Evolutionary conservation across 2,329 filamentous ascomycete species (phyloP).

Genomic region (Cladosporium sp.): DNA sequence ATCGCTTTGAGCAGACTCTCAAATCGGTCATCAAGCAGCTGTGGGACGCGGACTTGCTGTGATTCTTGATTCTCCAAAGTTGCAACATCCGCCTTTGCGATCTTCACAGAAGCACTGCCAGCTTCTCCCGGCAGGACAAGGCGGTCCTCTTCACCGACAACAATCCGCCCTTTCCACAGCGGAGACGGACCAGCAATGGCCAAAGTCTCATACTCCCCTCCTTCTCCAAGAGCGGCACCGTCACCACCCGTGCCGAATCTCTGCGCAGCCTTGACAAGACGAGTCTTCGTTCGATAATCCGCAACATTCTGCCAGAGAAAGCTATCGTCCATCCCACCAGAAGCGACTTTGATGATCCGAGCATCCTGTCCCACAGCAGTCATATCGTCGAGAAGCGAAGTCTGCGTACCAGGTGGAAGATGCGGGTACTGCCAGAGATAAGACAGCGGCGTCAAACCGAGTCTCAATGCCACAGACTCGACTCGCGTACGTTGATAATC

Average conservation of each 20-base stretch:
- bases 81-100: slow-evolving; percentile 37
- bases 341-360: slow-evolving; percentile 93
- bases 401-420: slow-evolving; percentile 53
- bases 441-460: slow-evolving; percentile 78
- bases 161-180: slow-evolving; percentile 70
- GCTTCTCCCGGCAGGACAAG: slow-evolving; percentile 63
- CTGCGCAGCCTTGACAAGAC: slow-evolving; percentile 53
- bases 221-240: slow-evolving; percentile 81
- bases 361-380: slow-evolving; percentile 71
- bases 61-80: slow-evolving; percentile 8
- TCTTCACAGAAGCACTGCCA: slow-evolving; percentile 68
- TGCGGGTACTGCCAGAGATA: slow-evolving; percentile 90
- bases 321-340: slow-evolving; percentile 75
- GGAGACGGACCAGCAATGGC: slow-evolving; percentile 72
- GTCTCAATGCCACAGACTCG: slow-evolving; percentile 79
- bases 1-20: not conserved
- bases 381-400: slow-evolving; percentile 74
- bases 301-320: slow-evolving; percentile 81
- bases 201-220: slow-evolving; percentile 93
- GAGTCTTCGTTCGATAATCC: slow-evolving; percentile 43
- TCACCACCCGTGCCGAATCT: slow-evolving; percentile 63
- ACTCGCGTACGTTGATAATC: slow-evolving; percentile 97
- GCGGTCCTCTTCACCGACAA: slow-evolving; percentile 52
- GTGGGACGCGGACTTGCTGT: slow-evolving; percentile 52
- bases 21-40: slow-evolving; percentile 64